phyloP scores from a whole-genome alignment of 1,284 basidiomycete genomes.

The Pholiota adiposa region DNA sequence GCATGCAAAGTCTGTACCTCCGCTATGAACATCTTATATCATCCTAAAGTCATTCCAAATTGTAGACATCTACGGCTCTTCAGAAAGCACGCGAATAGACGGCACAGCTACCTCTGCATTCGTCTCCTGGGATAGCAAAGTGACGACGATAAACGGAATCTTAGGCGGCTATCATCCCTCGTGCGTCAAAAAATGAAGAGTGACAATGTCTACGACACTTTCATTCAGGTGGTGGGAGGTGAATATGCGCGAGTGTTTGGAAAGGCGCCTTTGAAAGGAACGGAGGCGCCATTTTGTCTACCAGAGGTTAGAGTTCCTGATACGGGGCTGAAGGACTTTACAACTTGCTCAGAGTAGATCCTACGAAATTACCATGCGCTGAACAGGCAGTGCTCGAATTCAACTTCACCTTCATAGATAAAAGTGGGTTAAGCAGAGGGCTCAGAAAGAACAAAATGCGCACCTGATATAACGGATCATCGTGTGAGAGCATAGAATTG shows the following conservation, averaged over 20 bases:
- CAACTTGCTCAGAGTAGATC: slow-evolving; percentile 29
- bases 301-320: slow-evolving; percentile 13
- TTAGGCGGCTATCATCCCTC: slow-evolving; percentile 24
- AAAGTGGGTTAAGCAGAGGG: not conserved
- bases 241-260: slow-evolving; percentile 22
- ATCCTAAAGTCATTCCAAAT: not conserved
- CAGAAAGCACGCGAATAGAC: slow-evolving; percentile 25
- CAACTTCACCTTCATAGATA: no score
- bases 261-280: slow-evolving; percentile 9
- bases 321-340: slow-evolving; percentile 21
- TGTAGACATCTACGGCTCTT: slow-evolving; percentile 24
- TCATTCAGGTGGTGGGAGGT: slow-evolving; percentile 13
- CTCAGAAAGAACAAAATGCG: not conserved
- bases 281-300: slow-evolving; percentile 19
- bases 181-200: slow-evolving; percentile 21
- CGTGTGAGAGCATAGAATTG: no score
- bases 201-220: slow-evolving; percentile 21
- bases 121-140: slow-evolving; percentile 28
- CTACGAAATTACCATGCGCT: no score
- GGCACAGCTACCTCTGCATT: slow-evolving; percentile 26
- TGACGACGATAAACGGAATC: slow-evolving; percentile 25
- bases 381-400: no score
- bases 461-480: no score
- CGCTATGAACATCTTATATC: not conserved
- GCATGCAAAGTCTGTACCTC: slow-evolving; percentile 24